Conservation (phyloP, 2,329 filamentous ascomycete species). For the Septoria petroselini region DNA sequence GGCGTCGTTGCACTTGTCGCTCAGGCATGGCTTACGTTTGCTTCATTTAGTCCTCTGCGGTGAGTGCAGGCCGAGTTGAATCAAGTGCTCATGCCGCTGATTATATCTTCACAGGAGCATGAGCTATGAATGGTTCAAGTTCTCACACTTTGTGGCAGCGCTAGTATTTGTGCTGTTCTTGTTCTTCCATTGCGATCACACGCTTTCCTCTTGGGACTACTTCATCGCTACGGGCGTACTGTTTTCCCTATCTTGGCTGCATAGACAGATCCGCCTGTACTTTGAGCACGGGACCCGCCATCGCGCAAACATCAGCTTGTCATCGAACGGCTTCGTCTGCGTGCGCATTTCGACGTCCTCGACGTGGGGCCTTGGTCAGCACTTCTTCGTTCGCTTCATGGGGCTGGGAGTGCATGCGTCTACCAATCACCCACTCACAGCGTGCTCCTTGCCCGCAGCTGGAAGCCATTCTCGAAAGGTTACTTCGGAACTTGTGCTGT, state of each 20-base stretch:
- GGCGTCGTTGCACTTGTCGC: conserved; percentile 54
- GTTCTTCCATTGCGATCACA: conserved; percentile 59
- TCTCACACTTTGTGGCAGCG: conserved; percentile 53
- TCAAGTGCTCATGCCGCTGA: not conserved
- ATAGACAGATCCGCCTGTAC: conserved; percentile 47
- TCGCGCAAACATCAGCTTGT: conserved; percentile 44
- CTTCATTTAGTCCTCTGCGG: conserved; percentile 53
- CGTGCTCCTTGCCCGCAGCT: conserved; percentile 48
- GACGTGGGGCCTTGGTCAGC: conserved; percentile 53
- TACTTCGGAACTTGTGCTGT: conserved; percentile 50
- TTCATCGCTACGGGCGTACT: conserved; percentile 56
- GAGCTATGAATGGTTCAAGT: conserved; percentile 61
- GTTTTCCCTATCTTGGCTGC: conserved; percentile 50
- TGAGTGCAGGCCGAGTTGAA: conserved; percentile 35
- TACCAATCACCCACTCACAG: conserved; percentile 55
- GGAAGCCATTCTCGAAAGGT: conserved; percentile 17
- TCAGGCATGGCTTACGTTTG: conserved; percentile 56
- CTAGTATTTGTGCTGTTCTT: conserved; percentile 57
- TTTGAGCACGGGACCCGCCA: conserved; percentile 50
- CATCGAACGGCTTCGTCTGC: conserved; percentile 43
- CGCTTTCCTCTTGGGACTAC: conserved; percentile 58
- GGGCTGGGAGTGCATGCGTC: conserved; percentile 45
- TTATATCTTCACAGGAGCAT: conserved; percentile 42
- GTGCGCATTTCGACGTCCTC: conserved; percentile 46
- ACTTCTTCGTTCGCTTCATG: conserved; percentile 55